Conservation (phyloP, 2,329 filamentous ascomycete species). For the Ophiocordyceps robertsii region DNA sequence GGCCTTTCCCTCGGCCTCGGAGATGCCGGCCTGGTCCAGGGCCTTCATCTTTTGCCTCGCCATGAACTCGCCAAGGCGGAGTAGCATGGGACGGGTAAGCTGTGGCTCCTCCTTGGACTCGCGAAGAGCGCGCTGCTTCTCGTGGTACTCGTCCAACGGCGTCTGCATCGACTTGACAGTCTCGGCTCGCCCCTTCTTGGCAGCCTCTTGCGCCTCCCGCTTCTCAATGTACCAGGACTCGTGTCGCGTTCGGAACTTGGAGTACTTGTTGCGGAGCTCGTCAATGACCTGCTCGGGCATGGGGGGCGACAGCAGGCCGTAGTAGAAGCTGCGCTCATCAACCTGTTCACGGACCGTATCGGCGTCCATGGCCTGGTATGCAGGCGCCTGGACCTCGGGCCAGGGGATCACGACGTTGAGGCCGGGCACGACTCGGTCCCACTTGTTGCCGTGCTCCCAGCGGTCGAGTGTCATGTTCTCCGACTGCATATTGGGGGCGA, state of each 20-base stretch:
- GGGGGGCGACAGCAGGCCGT: slow-evolving; percentile 63
- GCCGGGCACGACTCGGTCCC: slow-evolving; percentile 52
- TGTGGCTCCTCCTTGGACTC: slow-evolving; percentile 40
- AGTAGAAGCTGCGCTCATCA: slow-evolving; percentile 62
- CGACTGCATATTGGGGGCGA: slow-evolving; percentile 31
- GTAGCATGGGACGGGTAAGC: slow-evolving; percentile 44
- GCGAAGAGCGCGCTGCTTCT: slow-evolving; percentile 36
- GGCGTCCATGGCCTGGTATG: slow-evolving; percentile 37
- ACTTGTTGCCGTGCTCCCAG: slow-evolving; percentile 26
- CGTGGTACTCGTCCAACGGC: slow-evolving; percentile 46
- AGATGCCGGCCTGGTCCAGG: background rate
- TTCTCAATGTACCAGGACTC: slow-evolving; percentile 56
- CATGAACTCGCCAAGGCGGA: slow-evolving; percentile 49
- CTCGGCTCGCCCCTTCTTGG: slow-evolving; percentile 21
- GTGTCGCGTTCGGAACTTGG: slow-evolving; percentile 68
- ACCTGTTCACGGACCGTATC: slow-evolving; percentile 71
- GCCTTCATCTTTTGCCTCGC: slow-evolving; percentile 33
- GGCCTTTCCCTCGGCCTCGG: background rate
- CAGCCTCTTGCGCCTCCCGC: slow-evolving; percentile 46
- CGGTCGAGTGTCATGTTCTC: slow-evolving; percentile 27
- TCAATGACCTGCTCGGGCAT: slow-evolving; percentile 70
- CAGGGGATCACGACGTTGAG: slow-evolving; percentile 64
- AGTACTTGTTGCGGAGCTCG: slow-evolving; percentile 75
- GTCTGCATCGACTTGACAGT: slow-evolving; percentile 31
- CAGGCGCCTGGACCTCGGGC: slow-evolving; percentile 43